These are phyloP conservation scores for Sphaerulina vaccinii DNA, from an alignment of 2,329 filamentous ascomycete genomes.

Conservation along the genomic window DNA sequence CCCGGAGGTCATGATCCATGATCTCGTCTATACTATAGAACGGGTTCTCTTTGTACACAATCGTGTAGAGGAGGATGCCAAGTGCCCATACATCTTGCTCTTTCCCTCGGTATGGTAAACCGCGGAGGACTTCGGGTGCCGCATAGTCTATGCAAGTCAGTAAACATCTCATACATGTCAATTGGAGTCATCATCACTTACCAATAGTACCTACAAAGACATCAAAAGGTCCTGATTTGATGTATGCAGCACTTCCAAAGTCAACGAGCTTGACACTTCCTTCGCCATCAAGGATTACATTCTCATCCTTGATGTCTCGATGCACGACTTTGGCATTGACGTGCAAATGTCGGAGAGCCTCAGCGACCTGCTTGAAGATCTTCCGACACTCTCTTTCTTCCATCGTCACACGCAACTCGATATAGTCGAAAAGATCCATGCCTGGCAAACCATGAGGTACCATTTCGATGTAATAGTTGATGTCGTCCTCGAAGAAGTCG, in stretches of 20 bases:
- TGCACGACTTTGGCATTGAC: constrained; percentile 89
- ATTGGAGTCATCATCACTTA: constrained; percentile 49
- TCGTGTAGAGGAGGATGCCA: constrained; percentile 94
- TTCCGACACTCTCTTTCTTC: constrained; percentile 89
- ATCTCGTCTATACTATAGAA: constrained; percentile 99
- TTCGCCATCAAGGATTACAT: constrained; percentile 92
- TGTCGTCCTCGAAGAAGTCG: constrained; percentile 71
- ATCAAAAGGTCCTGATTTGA: constrained; percentile 97
- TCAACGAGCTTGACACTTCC: constrained; percentile 96
- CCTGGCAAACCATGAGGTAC: constrained; percentile 89
- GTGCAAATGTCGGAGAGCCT: constrained; percentile 87
- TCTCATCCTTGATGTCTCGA: constrained; percentile 98
- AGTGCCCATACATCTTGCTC: constrained; percentile 98
- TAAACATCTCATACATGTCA: constrained; percentile 40
- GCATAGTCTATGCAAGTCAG: constrained; percentile 72
- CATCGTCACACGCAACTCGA: constrained; percentile 94
- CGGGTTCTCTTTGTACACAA: constrained; percentile 98
- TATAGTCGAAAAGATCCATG: constrained; percentile 99
- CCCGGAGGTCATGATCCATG: constrained; percentile 90
- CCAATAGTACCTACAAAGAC: constrained; percentile 98
- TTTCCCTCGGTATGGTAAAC: constrained; percentile 87
- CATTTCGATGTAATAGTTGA: constrained; percentile 99
- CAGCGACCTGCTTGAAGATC: constrained; percentile 91
- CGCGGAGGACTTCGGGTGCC: constrained; percentile 93
- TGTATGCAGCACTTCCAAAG: constrained; percentile 96